phyloP scores from a whole-genome alignment of 495 filamentous ascomycete genomes.

The Cladorrhinum samala region DNA sequence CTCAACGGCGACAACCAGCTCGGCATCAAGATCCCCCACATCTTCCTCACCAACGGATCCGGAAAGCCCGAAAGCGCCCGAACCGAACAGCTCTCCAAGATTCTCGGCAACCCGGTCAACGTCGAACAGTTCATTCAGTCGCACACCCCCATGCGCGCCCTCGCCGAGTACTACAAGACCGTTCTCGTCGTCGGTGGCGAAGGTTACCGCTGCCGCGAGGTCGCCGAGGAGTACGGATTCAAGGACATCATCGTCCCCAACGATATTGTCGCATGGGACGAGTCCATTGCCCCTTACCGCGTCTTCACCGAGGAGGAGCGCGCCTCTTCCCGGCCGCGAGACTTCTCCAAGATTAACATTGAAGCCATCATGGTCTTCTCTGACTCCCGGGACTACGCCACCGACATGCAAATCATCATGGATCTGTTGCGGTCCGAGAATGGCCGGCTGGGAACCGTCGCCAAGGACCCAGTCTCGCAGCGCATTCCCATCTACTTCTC shows the following conservation, averaged over 20 bases:
- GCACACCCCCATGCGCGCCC: constrained; percentile 62
- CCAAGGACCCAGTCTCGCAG: constrained; percentile 56
- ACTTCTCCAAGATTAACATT: constrained; percentile 65
- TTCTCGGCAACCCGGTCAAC: constrained; percentile 50
- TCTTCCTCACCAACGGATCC: constrained; percentile 63
- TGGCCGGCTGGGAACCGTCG: constrained; percentile 59
- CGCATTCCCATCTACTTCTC: constrained; percentile 74
- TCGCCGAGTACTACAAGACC: constrained; percentile 59
- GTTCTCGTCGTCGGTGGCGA: constrained; percentile 63
- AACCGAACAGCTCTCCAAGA: constrained; percentile 52
- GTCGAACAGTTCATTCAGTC: constrained; percentile 64
- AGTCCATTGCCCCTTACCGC: constrained; percentile 56
- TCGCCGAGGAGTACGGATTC: constrained; percentile 61
- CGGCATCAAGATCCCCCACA: constrained; percentile 65
- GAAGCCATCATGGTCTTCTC: constrained; percentile 79
- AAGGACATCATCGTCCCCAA: constrained; percentile 60
- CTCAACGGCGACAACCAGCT: constrained; percentile 63
- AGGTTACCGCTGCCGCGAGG: constrained; percentile 59
- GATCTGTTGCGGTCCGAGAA: constrained; percentile 72
- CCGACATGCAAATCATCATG: constrained; percentile 79
- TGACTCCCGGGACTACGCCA: constrained; percentile 77
- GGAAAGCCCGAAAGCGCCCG: constrained; percentile 56
- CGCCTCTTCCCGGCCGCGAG: constrained; percentile 51
- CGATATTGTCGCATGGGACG: constrained; percentile 59
- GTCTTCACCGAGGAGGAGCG: constrained; percentile 55